Percentiles rank a stretch among this genome's conserved stretches.
These are phyloP conservation scores for Bothriochloa decipiens DNA, from an alignment of 176 grass and related monocot genomes.

Conservation along the genomic window DNA sequence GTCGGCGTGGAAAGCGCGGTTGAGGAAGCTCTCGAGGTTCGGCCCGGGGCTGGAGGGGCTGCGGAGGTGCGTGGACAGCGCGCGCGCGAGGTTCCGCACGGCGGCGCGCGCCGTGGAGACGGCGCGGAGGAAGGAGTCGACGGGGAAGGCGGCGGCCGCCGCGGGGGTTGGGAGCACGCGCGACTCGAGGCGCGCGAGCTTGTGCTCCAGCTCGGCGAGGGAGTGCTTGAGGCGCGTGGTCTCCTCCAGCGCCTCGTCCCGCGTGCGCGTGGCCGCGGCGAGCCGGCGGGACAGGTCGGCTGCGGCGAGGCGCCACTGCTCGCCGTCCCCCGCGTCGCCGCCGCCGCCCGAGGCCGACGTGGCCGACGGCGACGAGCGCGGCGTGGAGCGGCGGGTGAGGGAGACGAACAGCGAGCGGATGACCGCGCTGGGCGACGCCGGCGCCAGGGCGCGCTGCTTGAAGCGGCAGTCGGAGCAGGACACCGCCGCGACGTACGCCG, in stretches of 20 bases:
- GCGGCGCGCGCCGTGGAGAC: slow-evolving; percentile 68
- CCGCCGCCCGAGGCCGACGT: slow-evolving; percentile 27
- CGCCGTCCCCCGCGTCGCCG: slow-evolving; percentile 32
- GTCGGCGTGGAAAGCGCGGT: slow-evolving; percentile 67
- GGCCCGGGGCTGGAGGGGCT: slow-evolving; percentile 46
- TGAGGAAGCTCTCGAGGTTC: slow-evolving; percentile 77
- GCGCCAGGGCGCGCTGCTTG: slow-evolving; percentile 50
- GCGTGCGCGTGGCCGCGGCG: slow-evolving; percentile 68
- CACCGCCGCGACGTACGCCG: slow-evolving; percentile 65
- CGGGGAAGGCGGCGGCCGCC: slow-evolving; percentile 30
- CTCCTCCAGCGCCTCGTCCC: slow-evolving; percentile 82
- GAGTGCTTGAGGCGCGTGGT: slow-evolving; percentile 75
- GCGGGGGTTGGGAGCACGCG: slow-evolving; percentile 41
- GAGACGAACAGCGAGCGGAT: slow-evolving; percentile 68
- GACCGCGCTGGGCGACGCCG: slow-evolving; percentile 59
- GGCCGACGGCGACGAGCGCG: slow-evolving; percentile 46
- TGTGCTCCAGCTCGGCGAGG: slow-evolving; percentile 78
- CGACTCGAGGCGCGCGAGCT: slow-evolving; percentile 71
- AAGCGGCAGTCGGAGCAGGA: slow-evolving; percentile 66
- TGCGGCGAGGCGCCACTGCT: slow-evolving; percentile 76
- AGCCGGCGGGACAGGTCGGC: slow-evolving; percentile 76
- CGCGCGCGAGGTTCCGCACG: slow-evolving; percentile 70
- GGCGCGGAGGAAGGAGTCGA: slow-evolving; percentile 57
- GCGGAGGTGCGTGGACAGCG: slow-evolving; percentile 72
- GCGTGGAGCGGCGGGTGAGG: slow-evolving; percentile 66